A percentile compares a stretch with the other conserved stretches of the same genome.
Evolutionary conservation across 352 stramenopile species (phyloP).

Genomic region (Halophytophthora polymorphica): DNA sequence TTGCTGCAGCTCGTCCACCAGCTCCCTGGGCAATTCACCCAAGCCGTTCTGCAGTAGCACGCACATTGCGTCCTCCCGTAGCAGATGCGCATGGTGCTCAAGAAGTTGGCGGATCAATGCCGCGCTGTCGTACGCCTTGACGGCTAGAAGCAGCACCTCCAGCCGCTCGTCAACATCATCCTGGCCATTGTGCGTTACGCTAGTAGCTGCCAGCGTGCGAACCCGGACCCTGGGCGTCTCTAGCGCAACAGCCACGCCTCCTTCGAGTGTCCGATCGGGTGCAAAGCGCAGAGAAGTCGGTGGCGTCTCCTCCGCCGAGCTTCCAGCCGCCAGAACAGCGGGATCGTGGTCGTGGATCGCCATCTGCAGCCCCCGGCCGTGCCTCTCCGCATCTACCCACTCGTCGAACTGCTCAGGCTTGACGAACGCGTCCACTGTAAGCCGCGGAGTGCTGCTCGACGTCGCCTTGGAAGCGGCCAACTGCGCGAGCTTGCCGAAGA

Average conservation of each 20-base stretch:
- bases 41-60: constrained; percentile 74
- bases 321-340: constrained; percentile 12
- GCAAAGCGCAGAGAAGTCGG: not conserved
- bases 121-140: constrained; percentile 68
- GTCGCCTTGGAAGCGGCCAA: constrained; percentile 13
- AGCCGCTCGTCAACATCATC: constrained; percentile 16
- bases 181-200: not conserved
- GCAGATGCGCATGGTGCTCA: constrained; percentile 22
- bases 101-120: constrained; percentile 33
- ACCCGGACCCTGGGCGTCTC: constrained; percentile 30
- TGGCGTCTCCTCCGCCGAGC: constrained; percentile 3
- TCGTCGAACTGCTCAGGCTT: constrained; percentile 37
- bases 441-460: constrained; percentile 4
- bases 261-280: too few relatives aligned
- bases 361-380: constrained; percentile 1
- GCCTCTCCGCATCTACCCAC: constrained; percentile 14
- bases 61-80: constrained; percentile 46
- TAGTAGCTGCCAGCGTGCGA: constrained; percentile 16
- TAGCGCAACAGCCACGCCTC: constrained; percentile 8
- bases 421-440: constrained; percentile 45
- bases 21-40: constrained; percentile 26
- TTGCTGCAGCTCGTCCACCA: not conserved
- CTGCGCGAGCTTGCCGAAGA: constrained; percentile 51
- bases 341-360: constrained; percentile 2
- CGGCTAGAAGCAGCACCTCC: constrained; percentile 57